These are phyloP conservation scores for Pythium phragmiticola DNA, from an alignment of 352 stramenopile species.

Conservation along the genomic window DNA sequence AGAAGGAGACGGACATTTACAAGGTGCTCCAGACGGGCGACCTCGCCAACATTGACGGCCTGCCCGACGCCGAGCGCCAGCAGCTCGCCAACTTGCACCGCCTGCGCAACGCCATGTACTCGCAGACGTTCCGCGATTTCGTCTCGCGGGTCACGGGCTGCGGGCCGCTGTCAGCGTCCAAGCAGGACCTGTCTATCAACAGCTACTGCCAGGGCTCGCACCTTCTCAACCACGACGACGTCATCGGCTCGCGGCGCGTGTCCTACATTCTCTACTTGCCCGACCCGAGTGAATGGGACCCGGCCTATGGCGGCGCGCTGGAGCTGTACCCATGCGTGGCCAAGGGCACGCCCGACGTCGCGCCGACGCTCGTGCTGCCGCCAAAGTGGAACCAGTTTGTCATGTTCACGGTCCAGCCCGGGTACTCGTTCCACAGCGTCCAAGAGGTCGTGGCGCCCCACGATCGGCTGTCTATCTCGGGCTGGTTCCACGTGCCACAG, in stretches of 20 bases:
- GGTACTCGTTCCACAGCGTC: conserved; percentile 90
- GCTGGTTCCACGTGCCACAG: conserved; percentile 57
- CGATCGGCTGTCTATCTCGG: conserved; percentile 82
- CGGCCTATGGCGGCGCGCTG: conserved; percentile 79
- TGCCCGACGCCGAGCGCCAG: conserved; percentile 34
- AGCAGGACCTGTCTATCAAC: conserved; percentile 90
- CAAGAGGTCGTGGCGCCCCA: conserved; percentile 29
- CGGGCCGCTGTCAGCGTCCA: conserved; percentile 38
- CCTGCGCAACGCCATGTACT: conserved; percentile 86
- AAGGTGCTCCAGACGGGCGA: conserved; percentile 92
- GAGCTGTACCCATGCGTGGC: conserved; percentile 78
- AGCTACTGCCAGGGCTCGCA: conserved; percentile 89
- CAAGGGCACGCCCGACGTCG: conserved; percentile 31
- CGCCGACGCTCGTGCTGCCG: conserved; percentile 36
- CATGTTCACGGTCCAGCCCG: conserved; percentile 87
- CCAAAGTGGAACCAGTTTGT: conserved; percentile 89
- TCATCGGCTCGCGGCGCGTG: conserved; percentile 89
- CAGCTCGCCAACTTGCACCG: conserved; percentile 75
- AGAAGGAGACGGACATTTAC: conserved; percentile 94
- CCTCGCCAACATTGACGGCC: conserved; percentile 70
- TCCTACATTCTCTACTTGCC: conserved; percentile 93
- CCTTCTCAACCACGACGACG: conserved; percentile 92
- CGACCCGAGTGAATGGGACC: conserved; percentile 76
- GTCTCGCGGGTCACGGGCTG: conserved; percentile 68
- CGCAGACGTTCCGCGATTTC: conserved; percentile 73